Evolutionary conservation across 495 filamentous ascomycete genomes (phyloP), one percentile per base, ranked within the genome.

Genomic region (Trichoderma gamsii): DNA sequence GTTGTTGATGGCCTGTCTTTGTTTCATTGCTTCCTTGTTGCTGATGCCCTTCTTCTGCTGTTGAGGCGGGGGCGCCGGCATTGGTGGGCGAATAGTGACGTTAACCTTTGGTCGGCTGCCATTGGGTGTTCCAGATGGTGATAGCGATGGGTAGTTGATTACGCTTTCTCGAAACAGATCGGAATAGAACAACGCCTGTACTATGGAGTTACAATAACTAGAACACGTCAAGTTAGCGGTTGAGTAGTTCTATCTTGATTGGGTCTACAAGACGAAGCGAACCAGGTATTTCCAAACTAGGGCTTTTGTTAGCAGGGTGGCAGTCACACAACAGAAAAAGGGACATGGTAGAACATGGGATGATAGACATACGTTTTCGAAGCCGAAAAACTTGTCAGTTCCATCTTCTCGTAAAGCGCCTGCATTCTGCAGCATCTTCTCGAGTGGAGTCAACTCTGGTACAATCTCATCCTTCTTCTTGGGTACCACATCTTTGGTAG

Each of bases 261-360:
- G 64, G 64, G n/a, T 59, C 44, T 66, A 16, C 27, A 32, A 32
- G 65, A 43, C 35, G 65, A 51, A 27, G 63, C 81, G 73, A 89
- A 97, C 93, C 95, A 99, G 72, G 95, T 99, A 73, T 97, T 98
- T 71, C 95, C 95, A 79, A 94, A 97, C 93, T 98, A 65, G 13
- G 21, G 35, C n/a, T 38, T 35, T 38, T 65, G 52, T 78, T 67
- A 73, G 71, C 69, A 70, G 73, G 29, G 61, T 67, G 21, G 23
- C 29, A 70, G 64, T 65, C 21, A 27, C 15, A 32, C 35, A 23
- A 23, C 13, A 25, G 21, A 44, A 21, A n/a, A 23, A 16, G 23
- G 35, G 63, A 64, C 18, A 15, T 18, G 9, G 25, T 41, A 18
- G 18, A n/a, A 35, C 68, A 69, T 66, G 56, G 41, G 15, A 63